Evolutionary conservation across 2,329 filamentous ascomycete species (phyloP), one percentile per base, ranked within the genome.

Genomic region (Ophiocordyceps sinensis): DNA sequence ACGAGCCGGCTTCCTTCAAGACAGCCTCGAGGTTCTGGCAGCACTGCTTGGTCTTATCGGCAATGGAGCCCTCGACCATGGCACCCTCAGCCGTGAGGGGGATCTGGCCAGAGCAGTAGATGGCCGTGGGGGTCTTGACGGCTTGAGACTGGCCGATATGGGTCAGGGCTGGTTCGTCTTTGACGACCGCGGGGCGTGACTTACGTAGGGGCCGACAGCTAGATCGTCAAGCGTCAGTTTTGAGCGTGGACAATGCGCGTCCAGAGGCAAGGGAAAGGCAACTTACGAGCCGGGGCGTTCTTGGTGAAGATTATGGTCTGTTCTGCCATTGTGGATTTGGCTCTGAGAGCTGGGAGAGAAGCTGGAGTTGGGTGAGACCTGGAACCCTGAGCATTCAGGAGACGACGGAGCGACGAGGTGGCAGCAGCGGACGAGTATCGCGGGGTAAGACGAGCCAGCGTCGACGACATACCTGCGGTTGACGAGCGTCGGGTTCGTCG

Each of bases 11-110:
- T 52, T 80, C 85, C 45, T 78, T 74, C 40, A 96, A 77, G 43
- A 96, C 85, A 36, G 84, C 83, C 61, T 81, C 73, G 56, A 95
- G 75, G 65, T 93, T 94, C 63, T 82, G 68, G 61, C 85, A 70
- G 63, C 72, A 77, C 49, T 70, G 66, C 40, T 64, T 64, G 26
- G 76, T 79, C 65, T 77, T 75, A 51, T 87, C 67, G 55, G 68
- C 67, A 50, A 82, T 79, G 52, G 66, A 68, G 48, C 74, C 76
- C 56, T 72, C 64, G 37, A 77, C 52, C 40, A 78, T 62, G 53
- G 66, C 68, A 47, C 75, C 75, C 42, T 70, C 60, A 43, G 69
- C 62, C 47, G 73, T 74, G 47, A 71, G 65, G 44, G 85, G 86
- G 57, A 94, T 88, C 63, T 85, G 75, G 43, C 77, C 77, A 12